Evolutionary conservation across 306 rosid species (phyloP), one percentile per base, ranked within the genome.

Genomic region (Lathyrus tuberosus): DNA sequence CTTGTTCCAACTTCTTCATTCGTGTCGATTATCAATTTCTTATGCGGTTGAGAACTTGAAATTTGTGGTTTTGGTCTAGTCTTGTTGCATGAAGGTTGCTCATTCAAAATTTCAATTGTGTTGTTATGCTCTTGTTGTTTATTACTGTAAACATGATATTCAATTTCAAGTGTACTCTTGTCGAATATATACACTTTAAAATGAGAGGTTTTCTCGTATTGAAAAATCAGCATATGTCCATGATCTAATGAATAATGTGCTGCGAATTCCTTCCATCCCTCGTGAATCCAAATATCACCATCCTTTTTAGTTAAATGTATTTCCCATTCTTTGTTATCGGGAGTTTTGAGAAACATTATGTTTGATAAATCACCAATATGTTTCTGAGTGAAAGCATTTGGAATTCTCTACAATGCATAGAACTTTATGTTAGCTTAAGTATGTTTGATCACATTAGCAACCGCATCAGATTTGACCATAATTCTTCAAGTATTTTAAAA

Each of bases 271-370:
- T 57, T 16, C 66, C 43, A 70, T 42, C 75, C 75, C 11, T 70
- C 42, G 12, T 57, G n/a, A 57, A 71, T 22, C 67, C 47, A 44
- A 71, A 71, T 41, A 31, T 57, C 75, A 26, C 0, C 24, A 40
- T 76, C 65, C 28, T 40, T 6, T 15, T 64, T 70, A 2, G 10
- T 43, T 61, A 54, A 69, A 31, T 10, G 4, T 44, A 80, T 20
- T 60, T 76, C 9, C 84, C 84, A 80, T 26, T 60, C 13, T 28
- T 65, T 30, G 1, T 67, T 78, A 76, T 56, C 61, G 20, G 78
- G 81, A 12, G 70, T 73, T 58, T 66, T 76, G 58, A 80, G 63
- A 66, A 71, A 41, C 37, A 76, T 16, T 42, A 67, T 71, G 30
- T 67, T 76, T 43, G 65, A 12, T 26, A 80, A 0, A 20, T 31